Conservation (phyloP, 768 basidiomycete genomes). For the Kwoniella botswanensis region DNA sequence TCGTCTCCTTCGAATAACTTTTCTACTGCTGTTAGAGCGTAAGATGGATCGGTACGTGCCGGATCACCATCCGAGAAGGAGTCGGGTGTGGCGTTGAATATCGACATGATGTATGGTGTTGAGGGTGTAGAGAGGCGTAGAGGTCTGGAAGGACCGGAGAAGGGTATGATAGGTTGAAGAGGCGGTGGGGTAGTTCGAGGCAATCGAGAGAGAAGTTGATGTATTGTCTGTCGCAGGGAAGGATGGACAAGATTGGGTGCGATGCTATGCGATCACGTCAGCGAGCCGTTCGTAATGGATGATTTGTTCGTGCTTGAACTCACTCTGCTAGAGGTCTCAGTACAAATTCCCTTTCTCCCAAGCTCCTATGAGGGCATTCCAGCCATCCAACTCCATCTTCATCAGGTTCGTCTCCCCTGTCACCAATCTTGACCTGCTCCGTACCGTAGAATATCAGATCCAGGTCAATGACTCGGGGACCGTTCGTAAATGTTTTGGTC, state of each 20-base stretch:
- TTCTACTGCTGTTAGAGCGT: conserved; percentile 63
- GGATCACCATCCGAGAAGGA: conserved; percentile 88
- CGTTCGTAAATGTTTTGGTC: conserved; percentile 75
- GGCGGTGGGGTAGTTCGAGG: conserved; percentile 59
- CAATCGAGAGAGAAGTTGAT: conserved; percentile 50
- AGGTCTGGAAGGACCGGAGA: conserved; percentile 33
- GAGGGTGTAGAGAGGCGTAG: conserved; percentile 29
- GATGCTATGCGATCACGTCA: conserved; percentile 65
- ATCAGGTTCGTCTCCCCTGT: conserved; percentile 59
- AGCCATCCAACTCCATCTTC: conserved; percentile 65
- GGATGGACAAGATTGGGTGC: conserved; percentile 78
- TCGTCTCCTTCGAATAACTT: conserved; percentile 45
- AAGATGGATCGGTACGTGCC: conserved; percentile 63
- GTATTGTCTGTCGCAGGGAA: conserved; percentile 36
- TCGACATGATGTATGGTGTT: conserved; percentile 79
- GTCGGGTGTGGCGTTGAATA: conserved; percentile 90
- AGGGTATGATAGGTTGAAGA: conserved; percentile 57
- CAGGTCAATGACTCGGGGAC: conserved; percentile 87
- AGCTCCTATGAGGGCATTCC: conserved; percentile 79
- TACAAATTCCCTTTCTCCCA: conserved; percentile 89
- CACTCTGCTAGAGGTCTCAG: conserved; percentile 86
- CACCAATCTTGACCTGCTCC: conserved; percentile 64
- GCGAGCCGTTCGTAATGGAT: conserved; percentile 7
- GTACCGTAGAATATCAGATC: conserved; percentile 81
- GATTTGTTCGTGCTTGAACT: conserved; percentile 49